Evolutionary conservation across 1,139 yeast species (phyloP), one percentile per base, ranked within the genome.

Genomic region (Ogataea hybrid): DNA sequence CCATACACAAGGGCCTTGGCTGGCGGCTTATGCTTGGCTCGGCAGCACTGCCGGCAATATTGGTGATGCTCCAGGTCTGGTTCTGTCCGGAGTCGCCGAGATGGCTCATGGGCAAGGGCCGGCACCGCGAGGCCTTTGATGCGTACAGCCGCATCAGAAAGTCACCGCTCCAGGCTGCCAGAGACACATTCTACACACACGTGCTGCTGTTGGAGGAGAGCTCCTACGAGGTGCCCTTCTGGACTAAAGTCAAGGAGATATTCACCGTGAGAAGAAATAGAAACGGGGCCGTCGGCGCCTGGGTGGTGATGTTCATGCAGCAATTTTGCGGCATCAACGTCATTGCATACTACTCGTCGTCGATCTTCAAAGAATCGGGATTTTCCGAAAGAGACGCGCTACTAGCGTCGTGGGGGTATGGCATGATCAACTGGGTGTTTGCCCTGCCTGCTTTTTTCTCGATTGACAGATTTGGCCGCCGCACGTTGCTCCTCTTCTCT

Each of bases 251-350:
- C 39, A 64, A 65, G 41, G 83, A 81, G 61, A 68, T 81, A 71
- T 70, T 81, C 58, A 72, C 81, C 10, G 71, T 84, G 38, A 77
- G 92, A 62, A 78, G 96, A 70, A 85, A 86, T 65, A 76, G 95
- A 65, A 82, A 88, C 56, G 95, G 92, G 43, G 79, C 88, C 9
- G 56, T 82, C 44, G 95, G 88, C 43, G 79, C 95, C 3, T 84
- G 84, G 76, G 73, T 86, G 49, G 86, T 81, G 49, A 87, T 88
- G 81, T 84, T 86, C 60, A 84, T 84, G 88, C 96, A 88, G 68
- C 96, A 88, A 62, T 84, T 88, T 69, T 87, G 95, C 66, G 96
- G 96, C 57, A 81, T 88, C 59, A 88, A 87, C 57, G 94, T 86
- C 41, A 86, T 88, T 65, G 94, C 95, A 15, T 83, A 84, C 64